A percentile compares a stretch with the other conserved stretches of the same genome.
These are phyloP conservation scores for Sugiyamaella castrensis DNA, from an alignment of 1,139 yeast genomes.

Conservation along the genomic window DNA sequence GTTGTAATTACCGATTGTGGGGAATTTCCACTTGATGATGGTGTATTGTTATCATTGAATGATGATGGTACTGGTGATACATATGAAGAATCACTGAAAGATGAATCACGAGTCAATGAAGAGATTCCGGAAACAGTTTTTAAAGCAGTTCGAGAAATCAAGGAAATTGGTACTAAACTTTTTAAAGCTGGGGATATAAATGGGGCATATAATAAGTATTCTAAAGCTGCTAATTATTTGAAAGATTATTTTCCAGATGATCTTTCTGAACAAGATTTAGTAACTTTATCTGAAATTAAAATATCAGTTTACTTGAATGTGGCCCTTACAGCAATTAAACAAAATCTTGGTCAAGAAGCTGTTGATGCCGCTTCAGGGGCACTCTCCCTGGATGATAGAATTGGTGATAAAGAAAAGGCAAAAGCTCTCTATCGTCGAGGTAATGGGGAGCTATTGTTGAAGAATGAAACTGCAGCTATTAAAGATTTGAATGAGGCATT, in stretches of 20 bases:
- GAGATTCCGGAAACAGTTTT: constrained; percentile 61
- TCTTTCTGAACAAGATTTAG: constrained; percentile 44
- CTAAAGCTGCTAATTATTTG: constrained; percentile 64
- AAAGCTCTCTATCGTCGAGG: constrained; percentile 90
- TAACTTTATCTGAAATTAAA: constrained; percentile 48
- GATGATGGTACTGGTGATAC: constrained; percentile 83
- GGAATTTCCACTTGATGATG: constrained; percentile 54
- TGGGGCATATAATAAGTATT: constrained; percentile 61
- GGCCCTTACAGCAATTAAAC: constrained; percentile 70
- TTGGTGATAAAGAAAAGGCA: constrained; percentile 67
- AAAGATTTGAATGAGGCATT: constrained; percentile 63
- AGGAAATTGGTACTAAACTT: constrained; percentile 71
- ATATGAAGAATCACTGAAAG: constrained; percentile 73
- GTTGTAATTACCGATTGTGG: constrained; percentile 75
- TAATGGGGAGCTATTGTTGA: constrained; percentile 33
- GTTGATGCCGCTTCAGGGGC: constrained; percentile 64
- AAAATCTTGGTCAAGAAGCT: constrained; percentile 54
- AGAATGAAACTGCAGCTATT: constrained; percentile 69
- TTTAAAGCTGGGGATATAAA: constrained; percentile 62
- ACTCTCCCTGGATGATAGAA: constrained; percentile 56
- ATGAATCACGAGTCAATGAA: constrained; percentile 63
- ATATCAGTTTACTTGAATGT: constrained; percentile 66
- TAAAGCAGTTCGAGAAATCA: constrained; percentile 62
- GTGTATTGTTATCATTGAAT: constrained; percentile 31
- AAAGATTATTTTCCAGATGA: constrained; percentile 65